phyloP scores from a whole-genome alignment of 768 basidiomycete genomes.

The Hortiboletus flavorubellus region DNA sequence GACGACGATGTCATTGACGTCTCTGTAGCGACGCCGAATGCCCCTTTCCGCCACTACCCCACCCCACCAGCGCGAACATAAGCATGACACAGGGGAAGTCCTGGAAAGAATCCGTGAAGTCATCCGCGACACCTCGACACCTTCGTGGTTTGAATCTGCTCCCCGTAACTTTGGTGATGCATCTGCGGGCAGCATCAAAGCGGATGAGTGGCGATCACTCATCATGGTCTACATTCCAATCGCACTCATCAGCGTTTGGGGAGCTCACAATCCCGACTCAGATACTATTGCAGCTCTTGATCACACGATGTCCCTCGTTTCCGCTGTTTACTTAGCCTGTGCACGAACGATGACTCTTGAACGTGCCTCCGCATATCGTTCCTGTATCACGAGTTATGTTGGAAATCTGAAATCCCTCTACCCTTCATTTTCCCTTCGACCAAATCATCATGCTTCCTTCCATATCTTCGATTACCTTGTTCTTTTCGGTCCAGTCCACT shows the following conservation, averaged over 20 bases:
- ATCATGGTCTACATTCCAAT: not conserved
- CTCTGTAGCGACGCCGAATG: not conserved
- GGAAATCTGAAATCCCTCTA: slow-evolving; percentile 17
- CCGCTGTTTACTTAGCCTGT: slow-evolving; percentile 24
- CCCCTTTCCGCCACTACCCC: not conserved
- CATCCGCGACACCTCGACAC: slow-evolving; percentile 2
- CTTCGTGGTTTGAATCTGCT: slow-evolving; percentile 12
- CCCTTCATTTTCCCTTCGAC: slow-evolving; percentile 9
- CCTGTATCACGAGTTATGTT: slow-evolving; percentile 20
- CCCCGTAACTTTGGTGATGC: slow-evolving; percentile 25
- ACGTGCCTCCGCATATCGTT: slow-evolving; percentile 7
- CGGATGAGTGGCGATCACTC: slow-evolving; percentile 1
- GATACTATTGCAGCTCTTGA: slow-evolving; percentile 1
- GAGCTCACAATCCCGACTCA: not conserved
- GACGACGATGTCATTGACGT: not conserved
- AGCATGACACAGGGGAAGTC: not conserved
- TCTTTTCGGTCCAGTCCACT: slow-evolving; percentile 37
- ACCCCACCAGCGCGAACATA: not conserved
- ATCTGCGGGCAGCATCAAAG: not conserved
- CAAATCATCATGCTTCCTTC: slow-evolving; percentile 33
- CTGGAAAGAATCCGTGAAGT: not conserved
- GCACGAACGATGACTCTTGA: slow-evolving; percentile 5
- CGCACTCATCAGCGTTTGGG: not conserved
- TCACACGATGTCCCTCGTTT: slow-evolving; percentile 31
- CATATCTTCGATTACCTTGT: slow-evolving; percentile 33